Evolutionary conservation across 306 rosid genomes (phyloP).

Genomic region (Comarum palustre): DNA sequence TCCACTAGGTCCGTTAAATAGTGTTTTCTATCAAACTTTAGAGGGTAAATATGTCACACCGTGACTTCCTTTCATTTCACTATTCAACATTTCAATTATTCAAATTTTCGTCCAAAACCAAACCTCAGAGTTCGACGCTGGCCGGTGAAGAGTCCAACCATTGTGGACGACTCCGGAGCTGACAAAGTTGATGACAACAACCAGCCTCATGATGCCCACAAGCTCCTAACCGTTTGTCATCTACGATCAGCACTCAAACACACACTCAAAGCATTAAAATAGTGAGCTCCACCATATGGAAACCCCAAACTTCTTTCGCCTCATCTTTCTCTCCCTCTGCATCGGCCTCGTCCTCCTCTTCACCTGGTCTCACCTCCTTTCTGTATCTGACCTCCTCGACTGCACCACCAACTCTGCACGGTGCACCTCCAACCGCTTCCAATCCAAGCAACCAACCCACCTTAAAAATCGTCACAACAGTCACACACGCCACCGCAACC

Average conservation of each 20-base stretch:
- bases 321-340: conserved; percentile 38
- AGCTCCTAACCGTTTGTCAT: neutral
- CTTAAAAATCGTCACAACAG: conserved; percentile 11
- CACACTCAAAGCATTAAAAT: neutral
- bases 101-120: too few species aligned
- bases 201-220: neutral
- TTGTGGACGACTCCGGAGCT: too few species aligned
- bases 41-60: too few species aligned
- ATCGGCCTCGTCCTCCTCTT: conserved; percentile 31
- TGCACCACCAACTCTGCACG: conserved; percentile 50
- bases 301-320: conserved; percentile 33
- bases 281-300: conserved; percentile 41
- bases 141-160: too few species aligned
- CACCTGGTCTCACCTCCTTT: conserved; percentile 55
- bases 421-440: conserved; percentile 56
- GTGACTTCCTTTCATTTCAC: too few species aligned
- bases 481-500: conserved; percentile 31
- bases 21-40: too few species aligned
- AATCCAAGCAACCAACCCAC: conserved; percentile 3
- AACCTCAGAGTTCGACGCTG: too few species aligned
- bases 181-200: too few species aligned
- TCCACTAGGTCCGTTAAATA: too few species aligned
- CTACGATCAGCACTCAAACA: neutral
- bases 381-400: conserved; percentile 36
- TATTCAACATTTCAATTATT: too few species aligned